Evolutionary conservation across 345 rosid species (phyloP).

Genomic region (Arabidopsis arenosa): DNA sequence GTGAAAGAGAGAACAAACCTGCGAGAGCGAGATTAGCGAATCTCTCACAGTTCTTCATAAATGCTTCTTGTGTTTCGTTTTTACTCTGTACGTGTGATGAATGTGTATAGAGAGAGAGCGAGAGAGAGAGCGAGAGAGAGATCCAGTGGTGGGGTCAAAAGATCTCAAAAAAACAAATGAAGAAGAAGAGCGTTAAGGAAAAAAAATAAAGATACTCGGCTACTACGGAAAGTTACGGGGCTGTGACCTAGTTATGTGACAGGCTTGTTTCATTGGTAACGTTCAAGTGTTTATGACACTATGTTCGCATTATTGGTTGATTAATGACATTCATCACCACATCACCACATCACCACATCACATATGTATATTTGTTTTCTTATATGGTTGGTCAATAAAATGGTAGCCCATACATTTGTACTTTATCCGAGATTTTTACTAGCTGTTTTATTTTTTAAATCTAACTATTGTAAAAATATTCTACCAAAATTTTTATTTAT

Average conservation of each 20-base stretch:
- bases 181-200: slow-evolving; percentile 16
- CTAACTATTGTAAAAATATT: too few relatives aligned
- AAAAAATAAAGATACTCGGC: slow-evolving; percentile 29
- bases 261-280: slow-evolving; percentile 19
- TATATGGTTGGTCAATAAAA: not conserved
- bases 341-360: slow-evolving; percentile 20
- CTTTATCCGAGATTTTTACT: not conserved
- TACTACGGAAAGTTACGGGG: slow-evolving; percentile 22
- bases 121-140: slow-evolving; percentile 25
- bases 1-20: slow-evolving; percentile 53
- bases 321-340: not conserved
- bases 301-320: slow-evolving; percentile 19
- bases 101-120: slow-evolving; percentile 1
- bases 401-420: slow-evolving; percentile 14
- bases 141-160: slow-evolving; percentile 42
- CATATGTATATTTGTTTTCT: not conserved
- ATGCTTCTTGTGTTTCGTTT: slow-evolving; percentile 19
- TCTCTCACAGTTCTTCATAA: slow-evolving; percentile 81
- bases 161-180: slow-evolving; percentile 6
- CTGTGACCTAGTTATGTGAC: slow-evolving; percentile 36
- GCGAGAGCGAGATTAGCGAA: slow-evolving; percentile 79
- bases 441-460: too few relatives aligned
- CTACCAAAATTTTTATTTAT: too few relatives aligned
- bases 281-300: slow-evolving; percentile 35
- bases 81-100: slow-evolving; percentile 26